phyloP scores from a whole-genome alignment of 371 early-diverging fungal genomes.

The Mucor circinelloides region DNA sequence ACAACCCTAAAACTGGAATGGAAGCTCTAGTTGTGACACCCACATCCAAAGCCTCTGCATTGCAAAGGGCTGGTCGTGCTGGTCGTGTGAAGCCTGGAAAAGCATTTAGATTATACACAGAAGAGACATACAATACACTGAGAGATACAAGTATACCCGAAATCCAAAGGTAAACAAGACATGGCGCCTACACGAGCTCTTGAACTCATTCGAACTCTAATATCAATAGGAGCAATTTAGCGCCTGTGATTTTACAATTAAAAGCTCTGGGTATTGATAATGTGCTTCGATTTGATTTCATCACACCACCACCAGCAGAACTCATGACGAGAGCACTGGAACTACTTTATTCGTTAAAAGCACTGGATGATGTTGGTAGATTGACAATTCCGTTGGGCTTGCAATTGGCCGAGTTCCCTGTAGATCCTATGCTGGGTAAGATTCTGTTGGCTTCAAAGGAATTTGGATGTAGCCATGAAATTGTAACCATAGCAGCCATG shows the following conservation, averaged over 20 bases:
- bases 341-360: slow-evolving; percentile 72
- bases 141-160: slow-evolving; percentile 67
- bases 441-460: slow-evolving; percentile 68
- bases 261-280: slow-evolving; percentile 82
- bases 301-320: slow-evolving; percentile 71
- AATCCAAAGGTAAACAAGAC: slow-evolving; percentile 61
- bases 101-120: slow-evolving; percentile 71
- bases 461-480: slow-evolving; percentile 78
- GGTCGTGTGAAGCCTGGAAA: slow-evolving; percentile 77
- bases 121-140: slow-evolving; percentile 62
- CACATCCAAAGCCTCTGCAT: slow-evolving; percentile 73
- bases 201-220: background rate
- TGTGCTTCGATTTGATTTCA: slow-evolving; percentile 76
- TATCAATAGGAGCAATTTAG: slow-evolving; percentile 46
- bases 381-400: slow-evolving; percentile 80
- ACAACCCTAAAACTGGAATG: slow-evolving; percentile 67
- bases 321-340: slow-evolving; percentile 70
- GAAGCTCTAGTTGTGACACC: slow-evolving; percentile 64
- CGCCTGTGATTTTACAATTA: slow-evolving; percentile 65
- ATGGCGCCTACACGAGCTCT: background rate
- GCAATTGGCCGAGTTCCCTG: slow-evolving; percentile 80
- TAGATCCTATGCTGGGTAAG: slow-evolving; percentile 78
- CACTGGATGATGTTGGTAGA: slow-evolving; percentile 74
- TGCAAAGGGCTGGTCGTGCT: slow-evolving; percentile 83
- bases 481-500: slow-evolving; percentile 84